phyloP scores from a whole-genome alignment of 306 rosid genomes.

The Citrullus amarus region DNA sequence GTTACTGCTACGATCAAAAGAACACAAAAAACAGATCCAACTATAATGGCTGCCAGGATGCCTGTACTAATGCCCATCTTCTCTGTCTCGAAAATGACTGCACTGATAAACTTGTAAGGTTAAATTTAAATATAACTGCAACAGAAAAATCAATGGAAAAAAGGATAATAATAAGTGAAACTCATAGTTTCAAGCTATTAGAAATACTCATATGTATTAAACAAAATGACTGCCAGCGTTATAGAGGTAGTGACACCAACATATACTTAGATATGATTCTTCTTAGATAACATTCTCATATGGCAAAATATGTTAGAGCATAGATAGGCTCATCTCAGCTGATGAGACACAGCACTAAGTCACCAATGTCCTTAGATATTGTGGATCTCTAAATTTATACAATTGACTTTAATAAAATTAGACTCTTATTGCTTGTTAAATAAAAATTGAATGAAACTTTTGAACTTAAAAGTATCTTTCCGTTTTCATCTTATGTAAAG shows the following conservation, averaged over 20 bases:
- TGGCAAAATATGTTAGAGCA: neutral
- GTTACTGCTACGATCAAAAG: conserved; percentile 28
- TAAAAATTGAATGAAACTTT: neutral
- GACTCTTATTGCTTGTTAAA: neutral
- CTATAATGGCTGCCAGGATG: conserved; percentile 24
- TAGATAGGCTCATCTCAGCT: neutral
- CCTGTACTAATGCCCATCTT: conserved; percentile 21
- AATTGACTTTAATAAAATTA: neutral
- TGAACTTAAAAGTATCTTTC: neutral
- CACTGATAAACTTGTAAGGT: conserved; percentile 2
- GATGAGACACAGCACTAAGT: neutral
- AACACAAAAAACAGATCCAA: conserved; percentile 36
- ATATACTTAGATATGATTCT: neutral
- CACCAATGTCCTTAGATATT: neutral
- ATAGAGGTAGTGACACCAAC: neutral
- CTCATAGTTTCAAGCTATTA: neutral
- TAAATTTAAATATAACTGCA: neutral
- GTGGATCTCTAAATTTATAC: neutral
- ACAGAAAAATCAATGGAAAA: neutral
- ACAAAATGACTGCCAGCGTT: neutral
- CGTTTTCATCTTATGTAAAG: neutral
- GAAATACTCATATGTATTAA: neutral
- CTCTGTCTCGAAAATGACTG: conserved; percentile 19
- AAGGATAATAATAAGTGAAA: neutral
- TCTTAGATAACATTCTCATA: neutral